These are phyloP conservation scores for Nannizziopsis arthrosporioides DNA, from an alignment of 2,329 filamentous ascomycete species.

Conservation along the genomic window DNA sequence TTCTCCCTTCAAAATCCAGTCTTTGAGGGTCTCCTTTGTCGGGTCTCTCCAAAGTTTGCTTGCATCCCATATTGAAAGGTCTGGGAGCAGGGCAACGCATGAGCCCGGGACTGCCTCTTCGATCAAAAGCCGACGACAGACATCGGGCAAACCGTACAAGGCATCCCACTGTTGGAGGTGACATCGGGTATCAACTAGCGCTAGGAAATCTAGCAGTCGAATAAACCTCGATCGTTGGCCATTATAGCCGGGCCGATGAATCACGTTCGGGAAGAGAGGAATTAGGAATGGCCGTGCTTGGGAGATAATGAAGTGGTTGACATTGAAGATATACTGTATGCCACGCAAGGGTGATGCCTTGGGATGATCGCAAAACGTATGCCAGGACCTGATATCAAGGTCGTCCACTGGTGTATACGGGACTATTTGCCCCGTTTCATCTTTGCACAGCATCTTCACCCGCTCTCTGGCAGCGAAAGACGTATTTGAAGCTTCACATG, in stretches of 20 bases:
- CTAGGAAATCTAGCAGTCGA: conserved; percentile 49
- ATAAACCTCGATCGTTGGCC: conserved; percentile 46
- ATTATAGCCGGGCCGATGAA: conserved; percentile 54
- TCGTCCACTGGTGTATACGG: conserved; percentile 37
- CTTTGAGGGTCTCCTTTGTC: conserved; percentile 60
- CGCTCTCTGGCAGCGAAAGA: conserved; percentile 52
- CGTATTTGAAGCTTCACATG: conserved; percentile 33
- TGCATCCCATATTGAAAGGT: conserved; percentile 62
- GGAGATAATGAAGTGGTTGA: conserved; percentile 90
- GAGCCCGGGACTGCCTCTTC: conserved; percentile 72
- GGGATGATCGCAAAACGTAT: conserved; percentile 52
- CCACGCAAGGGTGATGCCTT: conserved; percentile 57
- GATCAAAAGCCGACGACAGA: conserved; percentile 63
- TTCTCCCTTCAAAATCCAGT: conserved; percentile 80
- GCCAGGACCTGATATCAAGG: conserved; percentile 58
- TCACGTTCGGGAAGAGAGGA: conserved; percentile 69
- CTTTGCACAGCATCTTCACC: conserved; percentile 64
- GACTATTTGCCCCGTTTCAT: conserved; percentile 57
- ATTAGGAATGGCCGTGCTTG: conserved; percentile 84
- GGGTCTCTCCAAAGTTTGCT: conserved; percentile 63
- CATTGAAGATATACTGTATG: conserved; percentile 75
- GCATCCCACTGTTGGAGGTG: conserved; percentile 70
- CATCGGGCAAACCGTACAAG: conserved; percentile 57
- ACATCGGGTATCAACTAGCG: conserved; percentile 67
- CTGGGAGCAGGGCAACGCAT: conserved; percentile 69